Conservation (phyloP, 305 asterid species). For the Rubia peregrina region DNA sequence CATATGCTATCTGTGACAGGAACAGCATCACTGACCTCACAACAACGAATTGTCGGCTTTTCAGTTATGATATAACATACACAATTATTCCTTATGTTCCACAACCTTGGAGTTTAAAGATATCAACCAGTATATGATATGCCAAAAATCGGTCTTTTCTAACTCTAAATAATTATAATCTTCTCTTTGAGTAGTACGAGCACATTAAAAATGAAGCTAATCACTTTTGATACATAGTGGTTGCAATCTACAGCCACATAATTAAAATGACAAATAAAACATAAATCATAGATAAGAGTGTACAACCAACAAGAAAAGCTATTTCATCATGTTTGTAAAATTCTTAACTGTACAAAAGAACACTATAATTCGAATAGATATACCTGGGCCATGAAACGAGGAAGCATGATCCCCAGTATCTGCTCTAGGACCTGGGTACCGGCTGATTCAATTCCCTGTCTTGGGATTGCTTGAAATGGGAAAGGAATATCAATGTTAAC, state of each 20-base stretch:
- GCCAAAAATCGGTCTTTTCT: not conserved
- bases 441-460: slow-evolving; percentile 66
- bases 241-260: not conserved
- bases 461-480: slow-evolving; percentile 79
- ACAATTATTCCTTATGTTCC: not conserved
- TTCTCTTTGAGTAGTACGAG: not conserved
- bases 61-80: not conserved
- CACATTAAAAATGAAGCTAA: not conserved
- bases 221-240: not conserved
- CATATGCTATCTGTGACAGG: not conserved
- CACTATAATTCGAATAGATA: slow-evolving; percentile 4
- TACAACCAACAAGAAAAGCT: not conserved
- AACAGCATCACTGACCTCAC: not conserved
- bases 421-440: slow-evolving; percentile 82
- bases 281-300: not conserved
- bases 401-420: slow-evolving; percentile 84
- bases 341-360: not conserved
- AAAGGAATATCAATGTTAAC: slow-evolving; percentile 79
- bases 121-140: too few relatives aligned
- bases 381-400: slow-evolving; percentile 90
- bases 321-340: not conserved
- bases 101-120: not conserved
- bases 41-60: not conserved
- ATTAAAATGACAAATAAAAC: not conserved
- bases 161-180: not conserved